Evolutionary conservation across 1,139 yeast species (phyloP), one percentile per base, ranked within the genome.

Genomic region (Pichia sp.): DNA sequence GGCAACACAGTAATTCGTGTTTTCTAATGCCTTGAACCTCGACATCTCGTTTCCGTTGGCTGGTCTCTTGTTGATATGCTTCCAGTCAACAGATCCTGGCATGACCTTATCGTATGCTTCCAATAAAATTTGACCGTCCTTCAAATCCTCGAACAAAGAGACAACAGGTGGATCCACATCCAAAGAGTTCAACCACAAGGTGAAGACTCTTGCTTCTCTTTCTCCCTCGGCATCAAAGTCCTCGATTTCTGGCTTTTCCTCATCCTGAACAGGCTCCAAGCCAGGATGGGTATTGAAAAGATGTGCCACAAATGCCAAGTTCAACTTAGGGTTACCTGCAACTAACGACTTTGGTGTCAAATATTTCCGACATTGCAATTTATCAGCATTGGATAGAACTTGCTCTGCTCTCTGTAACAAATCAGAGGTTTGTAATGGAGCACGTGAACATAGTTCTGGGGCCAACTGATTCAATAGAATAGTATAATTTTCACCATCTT

Each of bases 221-320:
- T 93, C 99, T 60, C 99, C 99, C 74, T 95, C 99, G 16, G 99
- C 99, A 70, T 93, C 99, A 67, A 95, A 93, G 63, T 90, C 99
- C 70, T 87, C 93, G 64, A 92, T 88, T 67, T 86, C 95, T 32
- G 88, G 87, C 66, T 84, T 86, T 70, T 93, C 99, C 58, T 79
- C 82, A 72, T 93, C 99, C 67, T 90, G 95, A 62, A 93, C 82
- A 59, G 99, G 98, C 59, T 90, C 98, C 64, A 93, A 80, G 52
- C 99, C 98, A 52, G 99, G 99, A 67, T 90, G 85, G 4, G 96
- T 92, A 75, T 93, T 93, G 79, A 93, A 93, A 68, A 93, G 77
- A 69, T 93, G 95, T 46, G 99, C 99, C 57, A 93, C 98, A 71
- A 93, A 93, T 1, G 99, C 98, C 71, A 93, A 81, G 70, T 93